Base-by-base conservation (phyloP, 331 rosid genomes). In the Telfairia occidentalis region DNA sequence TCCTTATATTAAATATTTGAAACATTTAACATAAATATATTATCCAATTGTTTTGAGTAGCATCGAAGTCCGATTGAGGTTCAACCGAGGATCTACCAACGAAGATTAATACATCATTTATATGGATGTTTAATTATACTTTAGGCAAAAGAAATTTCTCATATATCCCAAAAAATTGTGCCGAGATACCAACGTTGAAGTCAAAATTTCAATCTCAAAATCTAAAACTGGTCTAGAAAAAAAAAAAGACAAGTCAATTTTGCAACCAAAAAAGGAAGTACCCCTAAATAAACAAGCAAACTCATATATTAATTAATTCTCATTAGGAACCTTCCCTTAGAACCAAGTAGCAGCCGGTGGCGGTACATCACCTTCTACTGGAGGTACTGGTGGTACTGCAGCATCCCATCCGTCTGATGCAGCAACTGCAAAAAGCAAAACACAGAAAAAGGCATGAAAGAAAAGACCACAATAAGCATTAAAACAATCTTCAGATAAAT, bases 341-440 rank as follows among this genome's bases (percentile, higher is more conserved):
- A 23, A 77, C 0, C 87, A 90, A 92, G 89, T 84, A 13, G 86
- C 71, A 10, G 72, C 9, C 18, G 77, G 11, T 4, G 59, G 26
- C 23, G 65, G n/a, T n/a, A n/a, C 84, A 28, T 38, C 85, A 45
- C 28, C 78, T 55, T 85, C 86, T 32, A 42, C 37, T 7, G 48
- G 9, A 0, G 81, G 2, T 48, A 64, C 83, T 45, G 90, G 76
- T 19, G 88, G 80, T 57, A 54, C 79, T 15, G 86, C 46, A 0
- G 74, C 75, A 8, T 85, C 93, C 97, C 97, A 89, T 5, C 87
- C 96, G 15, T 86, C 96, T 15, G 75, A 63, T 5, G 71, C 55
- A 43, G 76, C 58, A 57, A 11, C 84, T 78, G 71, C 34, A 26
- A 29, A 38, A 15, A 8, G 12, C 13, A 5, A 30, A 57, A 30